Percentiles rank a stretch among this genome's conserved stretches.
phyloP scores from a whole-genome alignment of 495 filamentous ascomycete genomes.

The Penicillium bovifimosum region DNA sequence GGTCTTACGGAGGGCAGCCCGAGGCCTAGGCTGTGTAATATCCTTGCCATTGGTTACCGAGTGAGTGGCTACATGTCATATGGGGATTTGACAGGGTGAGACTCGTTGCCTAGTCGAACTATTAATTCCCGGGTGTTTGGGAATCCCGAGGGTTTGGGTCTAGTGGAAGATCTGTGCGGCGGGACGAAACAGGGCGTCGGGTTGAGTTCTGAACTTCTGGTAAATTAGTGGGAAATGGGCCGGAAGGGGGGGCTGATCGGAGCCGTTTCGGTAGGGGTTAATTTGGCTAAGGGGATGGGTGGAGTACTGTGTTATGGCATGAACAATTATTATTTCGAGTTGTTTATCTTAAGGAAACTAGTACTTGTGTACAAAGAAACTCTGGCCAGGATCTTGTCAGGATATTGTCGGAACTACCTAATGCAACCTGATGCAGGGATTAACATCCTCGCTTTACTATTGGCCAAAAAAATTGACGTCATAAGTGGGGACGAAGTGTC shows the following conservation, averaged over 20 bases:
- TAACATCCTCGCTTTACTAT: not conserved
- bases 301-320: no score
- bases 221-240: no score
- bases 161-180: not conserved
- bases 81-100: no score
- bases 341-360: no score
- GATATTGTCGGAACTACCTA: no score
- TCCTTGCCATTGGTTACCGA: not conserved
- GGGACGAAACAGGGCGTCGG: not conserved
- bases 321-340: no score
- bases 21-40: not conserved
- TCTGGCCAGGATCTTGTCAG: no score
- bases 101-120: no score
- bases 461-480: slow-evolving; percentile 17
- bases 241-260: not conserved
- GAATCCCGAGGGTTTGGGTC: not conserved
- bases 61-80: not conserved
- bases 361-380: no score
- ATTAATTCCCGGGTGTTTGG: not conserved
- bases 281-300: no score
- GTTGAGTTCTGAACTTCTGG: no score
- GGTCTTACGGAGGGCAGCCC: not conserved
- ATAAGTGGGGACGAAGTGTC: not conserved
- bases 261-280: not conserved
- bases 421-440: no score